A percentile compares a stretch with the other conserved stretches of the same genome.
phyloP scores from a whole-genome alignment of 352 stramenopile genomes.

The Blastocystis sp. region DNA sequence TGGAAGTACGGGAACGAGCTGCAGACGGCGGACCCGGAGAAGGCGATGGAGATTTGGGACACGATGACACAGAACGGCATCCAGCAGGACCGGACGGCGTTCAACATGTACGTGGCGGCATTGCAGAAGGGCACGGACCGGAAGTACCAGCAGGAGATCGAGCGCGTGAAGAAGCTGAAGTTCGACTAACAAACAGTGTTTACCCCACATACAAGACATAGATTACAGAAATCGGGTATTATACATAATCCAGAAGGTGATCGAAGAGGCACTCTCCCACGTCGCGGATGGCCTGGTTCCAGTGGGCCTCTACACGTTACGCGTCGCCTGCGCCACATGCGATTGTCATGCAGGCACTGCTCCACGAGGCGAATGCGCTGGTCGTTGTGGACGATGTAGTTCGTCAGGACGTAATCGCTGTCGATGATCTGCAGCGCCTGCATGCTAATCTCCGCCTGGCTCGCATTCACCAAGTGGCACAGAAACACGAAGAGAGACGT shows the following conservation, averaged over 20 bases:
- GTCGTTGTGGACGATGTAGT: conserved; percentile 39
- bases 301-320: conserved; percentile 47
- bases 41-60: conserved; percentile 64
- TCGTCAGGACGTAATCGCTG: conserved; percentile 25
- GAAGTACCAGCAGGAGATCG: conserved; percentile 62
- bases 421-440: conserved; percentile 54
- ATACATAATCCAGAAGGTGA: conserved; percentile 67
- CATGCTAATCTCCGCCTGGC: conserved; percentile 54
- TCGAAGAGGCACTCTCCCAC: conserved; percentile 52
- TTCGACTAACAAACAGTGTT: conserved; percentile 46
- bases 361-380: conserved; percentile 45
- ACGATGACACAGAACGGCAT: conserved; percentile 42
- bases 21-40: conserved; percentile 27
- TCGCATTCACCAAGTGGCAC: conserved; percentile 53
- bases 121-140: conserved; percentile 49
- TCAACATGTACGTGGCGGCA: conserved; percentile 51
- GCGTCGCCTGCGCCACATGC: background rate
- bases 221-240: background rate
- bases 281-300: conserved; percentile 47
- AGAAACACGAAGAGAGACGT: conserved; percentile 23
- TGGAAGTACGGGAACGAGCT: conserved; percentile 69
- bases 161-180: conserved; percentile 39
- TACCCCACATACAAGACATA: conserved; percentile 20
- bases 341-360: conserved; percentile 49
- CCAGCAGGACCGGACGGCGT: conserved; percentile 34